Base-by-base conservation (phyloP, 2,329 filamentous ascomycete genomes). In the Aspergillus brunneoviolaceus region DNA sequence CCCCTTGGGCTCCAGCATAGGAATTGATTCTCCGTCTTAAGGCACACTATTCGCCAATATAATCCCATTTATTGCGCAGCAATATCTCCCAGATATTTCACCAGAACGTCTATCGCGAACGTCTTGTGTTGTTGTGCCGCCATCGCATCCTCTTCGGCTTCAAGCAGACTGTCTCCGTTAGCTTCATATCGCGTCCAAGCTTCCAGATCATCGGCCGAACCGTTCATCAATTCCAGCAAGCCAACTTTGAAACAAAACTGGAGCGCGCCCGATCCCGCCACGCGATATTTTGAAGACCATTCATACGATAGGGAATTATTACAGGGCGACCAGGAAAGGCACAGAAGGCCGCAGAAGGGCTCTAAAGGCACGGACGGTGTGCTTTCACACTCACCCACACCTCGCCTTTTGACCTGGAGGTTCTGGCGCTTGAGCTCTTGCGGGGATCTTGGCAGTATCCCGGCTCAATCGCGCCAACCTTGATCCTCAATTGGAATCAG, bases 81-180 rank as follows among this genome's bases (percentile, higher is more conserved):
- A 25, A 52, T 31, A 14, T 39, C 51, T 39, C 52, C 23, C 25
- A 53, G 47, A 33, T 49, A 49, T 29, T 29, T 23, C 50, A 35
- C 23, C 16, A 54, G 39, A 55, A 39, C 21, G 51, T 49, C 29
- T 52, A 52, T 53, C 62, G 55, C 50, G 53, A 54, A 62, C 51
- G 49, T 60, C 51, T 42, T 42, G 47, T 64, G 54, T 59, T 53
- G 48, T 58, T 52, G 58, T 57, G n/a, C 50, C 50, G 55, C 55
- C 60, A 55, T 65, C 62, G 64, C 65, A 68, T 61, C 60, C 50
- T 62, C 51, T 58, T 56, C 42, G 50, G 59, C 59, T 58, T 60
- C 25, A 21, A 39, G 27, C 49, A 60, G 53, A 29, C 54, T 52
- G 49, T 54, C 57, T 60, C 62, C 63, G 63, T 63, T 60, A 64